Percentiles rank a stretch among this genome's conserved stretches.
Conservation (phyloP, 2,329 filamentous ascomycete species). For the Hypomyces rosellus region DNA sequence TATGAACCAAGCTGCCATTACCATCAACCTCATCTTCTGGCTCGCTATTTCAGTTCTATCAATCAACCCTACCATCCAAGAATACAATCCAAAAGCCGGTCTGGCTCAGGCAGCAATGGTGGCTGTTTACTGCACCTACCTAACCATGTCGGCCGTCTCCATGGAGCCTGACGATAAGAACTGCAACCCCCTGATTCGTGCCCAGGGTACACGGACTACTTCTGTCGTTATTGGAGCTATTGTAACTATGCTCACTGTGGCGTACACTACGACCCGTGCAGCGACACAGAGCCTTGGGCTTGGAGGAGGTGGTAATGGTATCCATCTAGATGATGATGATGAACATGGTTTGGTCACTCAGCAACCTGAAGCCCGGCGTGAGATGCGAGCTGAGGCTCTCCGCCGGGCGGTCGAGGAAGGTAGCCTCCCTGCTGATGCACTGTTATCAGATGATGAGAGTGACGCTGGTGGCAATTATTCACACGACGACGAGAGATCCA, state of each 20-base stretch:
- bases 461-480: conserved; percentile 55
- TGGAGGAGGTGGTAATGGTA: conserved; percentile 45
- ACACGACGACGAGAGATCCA: conserved; percentile 81
- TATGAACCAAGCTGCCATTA: conserved; percentile 97
- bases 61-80: conserved; percentile 84
- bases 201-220: conserved; percentile 80
- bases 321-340: conserved; percentile 62
- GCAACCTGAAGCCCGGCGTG: conserved; percentile 70
- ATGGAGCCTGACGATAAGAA: conserved; percentile 94
- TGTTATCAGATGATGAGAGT: conserved; percentile 67
- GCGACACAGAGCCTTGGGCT: conserved; percentile 83
- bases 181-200: conserved; percentile 87
- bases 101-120: conserved; percentile 98
- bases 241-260: conserved; percentile 92
- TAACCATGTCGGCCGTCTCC: conserved; percentile 95
- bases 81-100: conserved; percentile 86
- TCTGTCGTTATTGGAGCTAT: conserved; percentile 90
- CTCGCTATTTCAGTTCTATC: conserved; percentile 76
- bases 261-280: conserved; percentile 94
- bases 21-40: conserved; percentile 83
- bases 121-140: conserved; percentile 94
- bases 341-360: conserved; percentile 86
- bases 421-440: conserved; percentile 81
- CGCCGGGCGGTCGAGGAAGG: conserved; percentile 89
- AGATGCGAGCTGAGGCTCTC: conserved; percentile 89